Evolutionary conservation across 345 rosid species (phyloP).

Genomic region (thale cress (Arabidopsis thaliana)): TAIR10.1 NC_003075.7:13921001-13921500

Average conservation of each 20-base stretch:
- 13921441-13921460: slow-evolving; percentile 5
- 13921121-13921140: no score
- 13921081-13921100: not conserved
- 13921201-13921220: slow-evolving; percentile 1
- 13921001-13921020: not conserved
- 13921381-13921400: not conserved
- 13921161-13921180: not conserved
- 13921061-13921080: not conserved
- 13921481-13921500: slow-evolving; percentile 16
- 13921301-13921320: not conserved
- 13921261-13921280: slow-evolving; percentile 18
- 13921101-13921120: not conserved
- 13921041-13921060: not conserved
- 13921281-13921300: slow-evolving; percentile 24
- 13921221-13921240: not conserved
- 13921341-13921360: not conserved
- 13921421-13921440: not conserved
- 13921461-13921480: not conserved
- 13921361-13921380: not conserved
- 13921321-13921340: no score
- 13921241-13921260: not conserved
- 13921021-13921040: not conserved
- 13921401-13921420: slow-evolving; percentile 8
- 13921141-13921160: not conserved
- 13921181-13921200: slow-evolving; percentile 12